Base-by-base conservation (phyloP, 768 basidiomycete species). In the Pleurotus platypus region DNA sequence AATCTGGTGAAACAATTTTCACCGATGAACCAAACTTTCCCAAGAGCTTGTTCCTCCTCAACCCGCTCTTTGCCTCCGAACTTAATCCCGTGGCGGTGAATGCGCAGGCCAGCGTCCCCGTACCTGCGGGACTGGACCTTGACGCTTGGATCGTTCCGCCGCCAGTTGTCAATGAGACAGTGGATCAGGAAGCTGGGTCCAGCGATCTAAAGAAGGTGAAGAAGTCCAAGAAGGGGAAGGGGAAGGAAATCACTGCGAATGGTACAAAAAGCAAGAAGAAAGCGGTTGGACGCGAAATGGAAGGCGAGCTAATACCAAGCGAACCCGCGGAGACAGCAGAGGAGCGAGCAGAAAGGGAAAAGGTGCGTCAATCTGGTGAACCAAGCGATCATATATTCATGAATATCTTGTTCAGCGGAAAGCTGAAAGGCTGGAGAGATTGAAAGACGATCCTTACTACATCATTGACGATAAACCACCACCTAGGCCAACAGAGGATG, bases 391-490 rank as follows among this genome's bases (percentile, higher is more conserved):
- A 57, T 47, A 22, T 22, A 30, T 57, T 50, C 9, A 47, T 30
- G 46, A 8, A 37, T 26, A 8, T 45, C 42, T 22, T 50, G 56
- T 27, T 37, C 62, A 97, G 94, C 79, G 83, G 46, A 87, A 85
- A 62, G 86, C 83, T 24, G 92, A 90, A 62, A 80, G 92, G 27
- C 72, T 86, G 48, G 93, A 87, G 49, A 83, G 87, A 58, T 76
- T 87, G 60, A 83, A 83, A 40, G 90, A 93, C 60, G 94, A 98
- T 66, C 94, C 95, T 3, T 97, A 94, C 72, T 95, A 97, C 70
- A 86, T 97, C 61, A 78, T 86, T 39, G 89, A 91, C 61, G 82
- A 84, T 42, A 72, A 68, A 55, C 66, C 76, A 61, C 66, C 76
- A 60, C 46, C 39, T 12, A 75, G 70, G 55, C 60, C 67, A 24